Evolutionary conservation across 2,329 filamentous ascomycete species (phyloP).

Genomic region (Penicillium sp.): DNA sequence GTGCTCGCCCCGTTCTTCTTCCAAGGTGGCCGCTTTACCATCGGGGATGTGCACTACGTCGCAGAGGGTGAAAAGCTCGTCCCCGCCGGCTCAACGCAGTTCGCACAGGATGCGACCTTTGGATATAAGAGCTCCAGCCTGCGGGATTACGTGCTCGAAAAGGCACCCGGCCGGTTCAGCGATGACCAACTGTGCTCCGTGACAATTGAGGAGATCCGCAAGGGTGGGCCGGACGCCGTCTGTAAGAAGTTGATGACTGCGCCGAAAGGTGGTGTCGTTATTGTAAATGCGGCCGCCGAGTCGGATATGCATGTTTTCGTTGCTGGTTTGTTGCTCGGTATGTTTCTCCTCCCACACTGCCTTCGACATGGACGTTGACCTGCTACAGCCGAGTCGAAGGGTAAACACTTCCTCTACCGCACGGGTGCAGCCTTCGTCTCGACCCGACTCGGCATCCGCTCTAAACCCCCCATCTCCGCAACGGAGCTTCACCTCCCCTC

Average conservation of each 20-base stretch:
- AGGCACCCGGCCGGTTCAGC: constrained; percentile 46
- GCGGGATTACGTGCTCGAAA: constrained; percentile 55
- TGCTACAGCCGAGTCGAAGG: constrained; percentile 33
- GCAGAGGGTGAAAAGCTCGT: constrained; percentile 50
- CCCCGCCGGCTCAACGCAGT: constrained; percentile 55
- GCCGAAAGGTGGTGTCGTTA: constrained; percentile 44
- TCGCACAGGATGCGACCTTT: constrained; percentile 58
- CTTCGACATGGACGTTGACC: neutral
- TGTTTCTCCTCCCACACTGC: neutral
- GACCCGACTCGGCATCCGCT: constrained; percentile 53
- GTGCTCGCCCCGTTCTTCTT: constrained; percentile 60
- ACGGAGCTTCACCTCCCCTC: constrained; percentile 42
- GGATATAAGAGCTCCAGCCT: constrained; percentile 57
- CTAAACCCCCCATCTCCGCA: constrained; percentile 52
- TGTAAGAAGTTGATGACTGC: constrained; percentile 40
- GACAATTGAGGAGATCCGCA: constrained; percentile 49
- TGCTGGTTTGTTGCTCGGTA: constrained; percentile 46
- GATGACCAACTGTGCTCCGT: constrained; percentile 45
- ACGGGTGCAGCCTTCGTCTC: constrained; percentile 51
- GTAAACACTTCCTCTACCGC: constrained; percentile 47
- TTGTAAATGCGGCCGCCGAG: constrained; percentile 55
- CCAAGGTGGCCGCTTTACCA: constrained; percentile 58
- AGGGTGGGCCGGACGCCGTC: constrained; percentile 46
- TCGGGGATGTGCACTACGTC: constrained; percentile 59
- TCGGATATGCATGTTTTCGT: constrained; percentile 58